These are phyloP conservation scores for Phialophora macrospora DNA, from an alignment of 2,329 filamentous ascomycete genomes.

Conservation along the genomic window DNA sequence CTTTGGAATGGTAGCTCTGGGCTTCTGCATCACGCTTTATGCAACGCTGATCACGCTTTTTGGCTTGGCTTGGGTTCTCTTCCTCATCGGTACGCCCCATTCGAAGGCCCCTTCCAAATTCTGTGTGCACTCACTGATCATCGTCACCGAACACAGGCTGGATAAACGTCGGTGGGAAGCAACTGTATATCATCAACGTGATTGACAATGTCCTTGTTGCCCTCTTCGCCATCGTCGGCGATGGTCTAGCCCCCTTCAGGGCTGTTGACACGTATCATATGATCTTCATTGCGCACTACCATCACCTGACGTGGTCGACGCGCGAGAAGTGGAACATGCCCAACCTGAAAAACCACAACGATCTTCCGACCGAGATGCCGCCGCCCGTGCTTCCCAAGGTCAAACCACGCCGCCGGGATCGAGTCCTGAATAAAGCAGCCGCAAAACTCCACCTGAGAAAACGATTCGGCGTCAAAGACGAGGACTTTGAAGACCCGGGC, in stretches of 20 bases:
- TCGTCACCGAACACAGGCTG: conserved; percentile 5
- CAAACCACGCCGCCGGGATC: conserved; percentile 13
- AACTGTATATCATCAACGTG: conserved; percentile 17
- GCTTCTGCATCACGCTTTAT: conserved; percentile 19
- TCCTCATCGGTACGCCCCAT: conserved; percentile 18
- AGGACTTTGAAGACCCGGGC: conserved; percentile 3
- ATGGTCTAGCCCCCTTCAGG: conserved; percentile 14
- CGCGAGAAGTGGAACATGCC: conserved; percentile 13
- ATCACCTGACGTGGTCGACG: conserved; percentile 12
- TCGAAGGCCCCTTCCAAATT: background rate
- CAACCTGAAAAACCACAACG: conserved; percentile 11
- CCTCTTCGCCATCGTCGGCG: conserved; percentile 20
- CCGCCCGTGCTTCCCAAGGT: background rate
- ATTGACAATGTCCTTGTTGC: conserved; percentile 18
- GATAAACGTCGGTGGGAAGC: conserved; percentile 17
- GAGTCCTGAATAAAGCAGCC: conserved; percentile 10
- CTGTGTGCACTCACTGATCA: background rate
- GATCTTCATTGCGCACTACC: conserved; percentile 17
- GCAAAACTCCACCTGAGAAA: conserved; percentile 13
- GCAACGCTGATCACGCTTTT: conserved; percentile 15
- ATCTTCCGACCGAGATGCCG: conserved; percentile 17
- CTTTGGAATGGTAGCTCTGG: conserved; percentile 8
- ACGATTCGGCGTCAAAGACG: conserved; percentile 8
- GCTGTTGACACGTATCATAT: conserved; percentile 18
- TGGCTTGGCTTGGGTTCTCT: conserved; percentile 20